Evolutionary conservation across 1,139 yeast genomes (phyloP), one percentile per base, ranked within the genome.

Genomic region (Kodamaea arcana): DNA sequence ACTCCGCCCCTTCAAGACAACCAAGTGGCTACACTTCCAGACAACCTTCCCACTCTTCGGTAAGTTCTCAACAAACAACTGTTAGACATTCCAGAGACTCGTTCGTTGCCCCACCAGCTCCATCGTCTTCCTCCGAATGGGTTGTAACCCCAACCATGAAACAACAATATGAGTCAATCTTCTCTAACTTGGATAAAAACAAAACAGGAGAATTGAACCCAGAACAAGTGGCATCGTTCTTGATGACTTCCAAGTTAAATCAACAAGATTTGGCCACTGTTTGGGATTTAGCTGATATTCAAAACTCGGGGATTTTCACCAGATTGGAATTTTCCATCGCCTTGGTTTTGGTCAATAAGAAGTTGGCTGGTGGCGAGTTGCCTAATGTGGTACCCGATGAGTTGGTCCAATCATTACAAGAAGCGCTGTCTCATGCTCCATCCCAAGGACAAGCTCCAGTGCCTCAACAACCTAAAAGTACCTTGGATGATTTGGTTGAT

Each of bases 231-330:
- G 98, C 95, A 3, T 81, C 84, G 6, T 88, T 90, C 55, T 76
- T 94, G 51, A 79, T 87, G 71, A 83, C 94, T 9, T 90, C 97
- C 2, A 85, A 86, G 44, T 73, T 94, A 40, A 72, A 80, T 30
- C 96, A 90, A 52, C 94, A 86, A 39, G 81, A 78, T 25, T 71
- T 94, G 46, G 98, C 98, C 1, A 68, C 78, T 21, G 80, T 94
- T 29, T 94, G 99, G 99, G 97, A 92, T 58, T 70, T 92, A 51
- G 80, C 97, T 5, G 97, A 94, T 58, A 74, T 88, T 42, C 85
- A 86, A 48, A 87, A 88, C 58, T 78, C 88, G 30, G 97, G 97
- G 24, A 74, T 75, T 33, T 86, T 94, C 52, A 73, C 86, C 27
- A 80, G 75, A 51, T 67, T 77, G 43, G 98, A 92, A 57, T 92